Evolutionary conservation across 352 stramenopile species (phyloP).

Genomic region (Aphanomyces invadans): DNA sequence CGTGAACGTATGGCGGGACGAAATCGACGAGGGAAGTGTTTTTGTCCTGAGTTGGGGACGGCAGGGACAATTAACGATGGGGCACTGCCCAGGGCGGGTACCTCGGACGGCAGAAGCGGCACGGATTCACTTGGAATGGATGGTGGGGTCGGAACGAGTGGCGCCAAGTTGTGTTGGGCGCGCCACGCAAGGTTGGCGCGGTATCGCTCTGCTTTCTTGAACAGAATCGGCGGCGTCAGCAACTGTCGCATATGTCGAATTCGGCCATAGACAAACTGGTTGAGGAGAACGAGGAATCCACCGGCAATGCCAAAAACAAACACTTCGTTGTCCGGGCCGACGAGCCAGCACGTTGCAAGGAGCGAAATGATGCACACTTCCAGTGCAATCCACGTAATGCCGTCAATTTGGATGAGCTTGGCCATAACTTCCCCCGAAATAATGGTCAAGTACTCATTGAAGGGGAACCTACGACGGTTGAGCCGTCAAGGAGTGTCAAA

Average conservation of each 20-base stretch:
- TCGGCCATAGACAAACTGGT: constrained; percentile 40
- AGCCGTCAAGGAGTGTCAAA: not conserved
- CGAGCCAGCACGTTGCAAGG: constrained; percentile 39
- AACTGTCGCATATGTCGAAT: constrained; percentile 44
- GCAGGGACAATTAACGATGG: constrained; percentile 42
- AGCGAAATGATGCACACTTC: constrained; percentile 42
- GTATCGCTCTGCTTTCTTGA: constrained; percentile 53
- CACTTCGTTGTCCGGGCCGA: constrained; percentile 36
- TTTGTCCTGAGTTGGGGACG: constrained; percentile 34
- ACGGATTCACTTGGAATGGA: too few relatives aligned
- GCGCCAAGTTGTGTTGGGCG: constrained; percentile 34
- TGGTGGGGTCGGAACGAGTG: constrained; percentile 19
- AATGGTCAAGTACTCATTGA: constrained; percentile 71
- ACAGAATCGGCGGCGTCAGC: constrained; percentile 44
- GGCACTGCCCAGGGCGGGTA: not conserved
- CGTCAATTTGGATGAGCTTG: constrained; percentile 60
- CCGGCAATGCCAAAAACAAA: constrained; percentile 36
- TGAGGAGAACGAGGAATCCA: constrained; percentile 38
- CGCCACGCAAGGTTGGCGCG: constrained; percentile 50
- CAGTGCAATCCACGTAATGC: constrained; percentile 57
- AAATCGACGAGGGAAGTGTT: constrained; percentile 30
- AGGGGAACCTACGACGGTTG: constrained; percentile 38
- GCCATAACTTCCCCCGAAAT: constrained; percentile 71
- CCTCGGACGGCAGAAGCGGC: not conserved
- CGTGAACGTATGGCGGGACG: constrained; percentile 44